Conservation (phyloP, 2,329 filamentous ascomycete genomes). For the Fusarium azukiicola region DNA sequence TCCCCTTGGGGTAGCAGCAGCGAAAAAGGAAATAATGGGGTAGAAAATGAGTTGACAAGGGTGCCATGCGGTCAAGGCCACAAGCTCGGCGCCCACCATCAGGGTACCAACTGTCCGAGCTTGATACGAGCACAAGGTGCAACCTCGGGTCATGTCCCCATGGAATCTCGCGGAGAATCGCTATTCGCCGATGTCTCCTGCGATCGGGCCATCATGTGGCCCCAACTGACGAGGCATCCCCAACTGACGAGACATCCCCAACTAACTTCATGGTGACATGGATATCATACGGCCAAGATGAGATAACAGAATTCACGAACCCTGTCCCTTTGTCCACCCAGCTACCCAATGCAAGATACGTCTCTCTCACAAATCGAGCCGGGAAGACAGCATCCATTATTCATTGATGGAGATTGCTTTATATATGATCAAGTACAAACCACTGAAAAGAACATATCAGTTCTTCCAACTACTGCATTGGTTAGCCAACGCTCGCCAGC, state of each 20-base stretch:
- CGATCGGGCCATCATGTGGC: not conserved
- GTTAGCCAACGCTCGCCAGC: too few species aligned
- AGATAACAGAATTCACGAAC: not conserved
- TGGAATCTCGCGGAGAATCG: not conserved
- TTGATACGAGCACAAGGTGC: not conserved
- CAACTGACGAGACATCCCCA: not conserved
- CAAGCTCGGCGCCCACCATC: not conserved
- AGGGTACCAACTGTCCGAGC: not conserved
- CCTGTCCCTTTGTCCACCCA: not conserved
- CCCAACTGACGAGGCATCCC: not conserved
- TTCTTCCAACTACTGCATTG: not conserved
- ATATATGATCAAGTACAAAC: not conserved
- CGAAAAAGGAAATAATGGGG: slow-evolving; percentile 3
- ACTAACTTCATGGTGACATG: not conserved
- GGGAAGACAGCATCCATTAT: not conserved
- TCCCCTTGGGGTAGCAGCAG: not conserved
- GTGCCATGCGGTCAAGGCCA: not conserved
- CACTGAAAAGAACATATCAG: not conserved
- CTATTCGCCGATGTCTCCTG: not conserved
- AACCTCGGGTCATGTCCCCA: not conserved
- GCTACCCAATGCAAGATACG: not conserved
- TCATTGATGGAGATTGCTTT: not conserved
- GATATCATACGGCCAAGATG: not conserved
- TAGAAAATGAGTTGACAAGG: not conserved
- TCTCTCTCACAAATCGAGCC: not conserved